Evolutionary conservation across 1,139 yeast species (phyloP), one percentile per base, ranked within the genome.

Genomic region (Pichia sp.): DNA sequence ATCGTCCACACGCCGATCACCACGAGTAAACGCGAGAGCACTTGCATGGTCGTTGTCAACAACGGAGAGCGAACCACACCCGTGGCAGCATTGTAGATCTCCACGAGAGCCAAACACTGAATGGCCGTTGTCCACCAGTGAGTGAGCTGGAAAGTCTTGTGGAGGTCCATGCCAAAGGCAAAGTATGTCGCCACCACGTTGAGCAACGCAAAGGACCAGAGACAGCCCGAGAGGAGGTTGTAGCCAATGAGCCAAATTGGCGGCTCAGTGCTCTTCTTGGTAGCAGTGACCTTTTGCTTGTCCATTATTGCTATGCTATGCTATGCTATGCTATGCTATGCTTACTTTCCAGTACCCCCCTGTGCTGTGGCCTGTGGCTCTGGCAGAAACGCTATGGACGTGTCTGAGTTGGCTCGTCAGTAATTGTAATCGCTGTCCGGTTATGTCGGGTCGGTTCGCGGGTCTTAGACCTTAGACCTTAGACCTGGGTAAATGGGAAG

Each of bases 61-160:
- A 88, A 49, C 1, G 97, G 96, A 5, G 97, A 80, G 46, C 80
- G 76, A 22, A 91, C 98, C 36, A 80, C 66, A 0, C 91, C 97
- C 2, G 74, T 58, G 4, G 76, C 66, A 3, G 96, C 73, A 59
- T 91, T 93, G 51, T 75, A 66, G 24, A 91, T 74, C 57, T 91
- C 99, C 33, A 84, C 67, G 3, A 86, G 48, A 0, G 98, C 97
- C 41, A 78, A 64, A n/a, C 86, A 70, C 62, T 91, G 99, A 34
- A 91, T 77, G 35, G 65, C 60, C 3, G 82, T 77, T 36, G 85
- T 71, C 50, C 78, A 63, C 24, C 65, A 63, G 32, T 71, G 69
- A 13, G 94, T 72, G 39, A 74, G 69, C 11, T 68, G 70, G 45
- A 78, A 84, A 26, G 76, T 63, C 22, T 55, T 51, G 9, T 16